Evolutionary conservation across 225 moss, liverwort and hornwort genomes (phyloP), one percentile per base, ranked within the genome.

Genomic region (Bryoerythrophyllum caledonicum): DNA sequence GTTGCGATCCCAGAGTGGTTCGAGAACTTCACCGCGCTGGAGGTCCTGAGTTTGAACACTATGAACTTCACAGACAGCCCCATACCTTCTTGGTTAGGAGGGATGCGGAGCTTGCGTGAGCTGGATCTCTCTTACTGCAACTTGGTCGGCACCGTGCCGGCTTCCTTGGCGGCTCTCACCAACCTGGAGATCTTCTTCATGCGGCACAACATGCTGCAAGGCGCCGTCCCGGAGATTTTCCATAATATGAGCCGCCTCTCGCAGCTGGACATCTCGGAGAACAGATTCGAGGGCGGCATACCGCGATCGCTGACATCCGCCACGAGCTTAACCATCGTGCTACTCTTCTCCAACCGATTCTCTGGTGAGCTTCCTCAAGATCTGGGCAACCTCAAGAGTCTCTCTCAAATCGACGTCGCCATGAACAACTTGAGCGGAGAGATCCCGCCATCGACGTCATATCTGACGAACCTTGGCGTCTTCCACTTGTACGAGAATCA

Each of bases 371-470:
- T 96, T 1, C 94, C 94, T 4, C 23, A 68, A 10, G 87, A 89
- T 53, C 67, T 90, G 7, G 92, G 91, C 27, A 87, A 74, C 68
- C 71, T 94, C 17, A 79, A 72, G 25, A 80, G 64, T 9, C 58
- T 96, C 48, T 26, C 30, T 8, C 70, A 83, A 14, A 75, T 96
- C 52, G 94, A 94, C 74, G 75, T 92, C 1, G 86, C 96, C 17
- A 78, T 77, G 78, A 96, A 96, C 83, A 81, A 81, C 24, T 68
- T 96, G 40, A 74, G 65, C 58, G 96, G 96, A 17, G 24, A 41
- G 19, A 82, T 96, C 34, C 96, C 96, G 0, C 62, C 72, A 11
- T 85, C 80, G n/a, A 68, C 78, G 9, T 63, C 84, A 10, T 75
- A 82, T 21, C 74, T 96, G 25, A 80, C 68, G 4, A 81, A 77